Percentiles rank a stretch among this genome's conserved stretches.
phyloP scores from a whole-genome alignment of 2,329 filamentous ascomycete genomes.

The Aspergillus awamori region DNA sequence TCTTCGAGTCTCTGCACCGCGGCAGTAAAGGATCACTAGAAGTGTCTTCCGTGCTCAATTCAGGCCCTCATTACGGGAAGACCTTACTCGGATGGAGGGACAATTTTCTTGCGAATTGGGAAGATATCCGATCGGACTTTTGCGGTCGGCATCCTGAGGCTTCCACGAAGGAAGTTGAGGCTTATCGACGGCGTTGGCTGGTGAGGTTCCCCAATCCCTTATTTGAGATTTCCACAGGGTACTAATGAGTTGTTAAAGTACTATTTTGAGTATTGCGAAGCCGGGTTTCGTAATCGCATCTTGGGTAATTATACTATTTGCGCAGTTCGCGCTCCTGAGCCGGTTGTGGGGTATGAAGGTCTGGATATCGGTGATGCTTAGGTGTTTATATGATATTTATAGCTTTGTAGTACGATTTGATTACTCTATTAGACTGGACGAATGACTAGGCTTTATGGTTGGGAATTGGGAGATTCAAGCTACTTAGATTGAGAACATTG shows the following conservation, averaged over 20 bases:
- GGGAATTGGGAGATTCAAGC: too few species aligned
- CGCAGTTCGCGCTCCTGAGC: slow-evolving; percentile 53
- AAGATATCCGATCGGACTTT: slow-evolving; percentile 64
- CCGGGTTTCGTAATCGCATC: slow-evolving; percentile 71
- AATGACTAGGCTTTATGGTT: too few species aligned
- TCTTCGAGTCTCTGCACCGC: slow-evolving; percentile 61
- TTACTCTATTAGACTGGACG: too few species aligned
- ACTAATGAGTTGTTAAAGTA: slow-evolving; percentile 53
- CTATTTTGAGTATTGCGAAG: slow-evolving; percentile 76
- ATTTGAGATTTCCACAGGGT: slow-evolving; percentile 9
- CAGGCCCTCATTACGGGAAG: slow-evolving; percentile 73
- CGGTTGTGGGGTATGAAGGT: slow-evolving; percentile 7
- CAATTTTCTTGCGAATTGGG: slow-evolving; percentile 66
- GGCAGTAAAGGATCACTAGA: slow-evolving; percentile 66
- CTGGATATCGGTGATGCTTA: not conserved
- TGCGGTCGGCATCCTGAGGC: slow-evolving; percentile 61
- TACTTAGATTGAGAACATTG: too few species aligned
- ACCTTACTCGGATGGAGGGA: slow-evolving; percentile 70
- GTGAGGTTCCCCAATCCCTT: slow-evolving; percentile 33
- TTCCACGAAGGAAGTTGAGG: slow-evolving; percentile 63
- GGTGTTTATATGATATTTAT: too few species aligned
- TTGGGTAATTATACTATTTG: slow-evolving; percentile 74
- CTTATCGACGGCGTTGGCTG: slow-evolving; percentile 74
- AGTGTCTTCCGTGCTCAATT: slow-evolving; percentile 70
- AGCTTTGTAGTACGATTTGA: too few species aligned